Conservation (phyloP, 257 asterid species). For the Petrea volubilis region DNA sequence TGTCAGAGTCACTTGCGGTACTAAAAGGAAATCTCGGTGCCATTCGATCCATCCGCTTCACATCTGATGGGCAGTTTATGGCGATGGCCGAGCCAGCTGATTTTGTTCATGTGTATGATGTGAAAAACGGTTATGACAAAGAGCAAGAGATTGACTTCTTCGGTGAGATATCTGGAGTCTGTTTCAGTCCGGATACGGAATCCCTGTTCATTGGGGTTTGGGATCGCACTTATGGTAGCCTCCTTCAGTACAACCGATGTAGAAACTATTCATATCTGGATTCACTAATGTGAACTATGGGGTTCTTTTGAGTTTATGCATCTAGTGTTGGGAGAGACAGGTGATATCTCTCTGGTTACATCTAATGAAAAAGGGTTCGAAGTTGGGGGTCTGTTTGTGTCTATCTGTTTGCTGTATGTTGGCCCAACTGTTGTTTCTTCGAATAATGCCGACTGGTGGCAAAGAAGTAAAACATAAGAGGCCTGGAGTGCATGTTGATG, state of each 20-base stretch:
- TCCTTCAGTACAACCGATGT: conserved; percentile 42
- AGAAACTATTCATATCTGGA: conserved; percentile 37
- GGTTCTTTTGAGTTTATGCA: conserved; percentile 1
- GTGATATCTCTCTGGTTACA: not conserved
- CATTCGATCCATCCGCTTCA: conserved; percentile 45
- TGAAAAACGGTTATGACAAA: conserved; percentile 39
- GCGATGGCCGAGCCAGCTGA: too few species aligned
- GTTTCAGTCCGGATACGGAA: conserved; percentile 43
- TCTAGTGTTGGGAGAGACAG: not conserved
- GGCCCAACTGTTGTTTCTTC: conserved; percentile 4
- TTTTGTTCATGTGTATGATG: conserved; percentile 48
- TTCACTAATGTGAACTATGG: conserved; percentile 20
- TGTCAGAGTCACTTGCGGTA: conserved; percentile 38
- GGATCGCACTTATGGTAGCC: conserved; percentile 49
- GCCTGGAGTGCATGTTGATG: conserved; percentile 17
- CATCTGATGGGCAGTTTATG: conserved; percentile 48
- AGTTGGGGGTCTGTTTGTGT: not conserved
- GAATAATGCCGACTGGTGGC: conserved; percentile 21
- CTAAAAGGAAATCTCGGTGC: conserved; percentile 48
- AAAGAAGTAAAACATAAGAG: conserved; percentile 14
- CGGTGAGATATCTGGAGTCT: conserved; percentile 45
- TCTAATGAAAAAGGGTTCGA: not conserved
- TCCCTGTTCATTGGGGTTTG: conserved; percentile 49
- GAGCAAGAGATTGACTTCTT: conserved; percentile 49
- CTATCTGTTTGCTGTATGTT: not conserved